Evolutionary conservation across 2,329 filamentous ascomycete genomes (phyloP), one percentile per base, ranked within the genome.

Genomic region (Botrytis hyacinthi): DNA sequence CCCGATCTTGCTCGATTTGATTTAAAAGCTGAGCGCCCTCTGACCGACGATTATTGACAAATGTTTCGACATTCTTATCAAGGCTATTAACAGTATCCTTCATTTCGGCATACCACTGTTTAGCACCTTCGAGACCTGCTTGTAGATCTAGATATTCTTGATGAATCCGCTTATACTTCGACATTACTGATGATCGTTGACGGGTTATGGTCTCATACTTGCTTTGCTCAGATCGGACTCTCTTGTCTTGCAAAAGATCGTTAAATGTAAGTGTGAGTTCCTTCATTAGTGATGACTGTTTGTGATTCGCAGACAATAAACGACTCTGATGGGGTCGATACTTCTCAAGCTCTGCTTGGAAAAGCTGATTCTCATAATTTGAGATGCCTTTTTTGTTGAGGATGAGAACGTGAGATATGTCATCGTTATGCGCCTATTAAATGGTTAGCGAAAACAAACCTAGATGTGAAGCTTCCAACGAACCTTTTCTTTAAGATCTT

Each of bases 401-500:
- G 73, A 99, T 99, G 74, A 99, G 86, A 20, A 98, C 95, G 80
- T 97, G 96, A 8, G 95, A 98, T 76, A 99, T 99, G 80, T 99
- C 97, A 80, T 99, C 97, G 77, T 92, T 94, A 83, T 97, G 95
- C 71, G 95, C 92, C 95, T 98, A 71, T 16, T 67, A 18, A 9
- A 68, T 62, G 29, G 66, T 79, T 48, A 77, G 75, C 72, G 35
- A 67, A n/a, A 40, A 42, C 37, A 44, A 44, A 54, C 37, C 40
- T 16, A 29, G 18, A 59, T 54, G 16, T 7, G 42, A 61, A 18
- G 40, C 35, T 4, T 22, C n/a, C n/a, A n/a, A 42, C 86, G 79
- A 82, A 97, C 96, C 91, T 97, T 98, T 77, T 98, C 95, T 82
- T 99, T 99, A 78, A 99, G 86, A 83, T 99, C 96, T 82, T 98